Conservation (phyloP, 176 grass and related monocot genomes). For the Musa acuminata region DNA sequence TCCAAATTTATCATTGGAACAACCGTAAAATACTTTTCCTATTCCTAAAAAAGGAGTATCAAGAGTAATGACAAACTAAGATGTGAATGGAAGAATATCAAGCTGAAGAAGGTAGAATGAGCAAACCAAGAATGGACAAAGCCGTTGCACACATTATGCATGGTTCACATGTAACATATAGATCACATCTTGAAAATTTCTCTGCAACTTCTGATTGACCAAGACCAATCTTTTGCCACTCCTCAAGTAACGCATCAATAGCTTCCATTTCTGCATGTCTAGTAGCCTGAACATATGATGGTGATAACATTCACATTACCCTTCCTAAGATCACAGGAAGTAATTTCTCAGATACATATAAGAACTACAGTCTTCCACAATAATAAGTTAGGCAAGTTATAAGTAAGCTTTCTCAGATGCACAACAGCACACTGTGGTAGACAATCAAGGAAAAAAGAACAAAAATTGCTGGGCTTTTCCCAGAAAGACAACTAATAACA, state of each 20-base stretch:
- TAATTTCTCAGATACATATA: background rate
- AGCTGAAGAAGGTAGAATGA: constrained; percentile 4
- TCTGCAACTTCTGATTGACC: constrained; percentile 47
- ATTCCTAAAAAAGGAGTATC: constrained; percentile 48
- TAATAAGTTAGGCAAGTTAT: too few species aligned
- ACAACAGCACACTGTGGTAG: too few species aligned
- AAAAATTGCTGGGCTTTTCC: background rate
- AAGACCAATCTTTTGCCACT: constrained; percentile 70
- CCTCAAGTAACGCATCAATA: constrained; percentile 56
- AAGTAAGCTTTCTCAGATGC: too few species aligned
- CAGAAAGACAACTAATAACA: background rate
- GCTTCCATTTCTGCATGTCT: constrained; percentile 99
- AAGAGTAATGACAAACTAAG: constrained; percentile 12
- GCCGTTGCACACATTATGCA: constrained; percentile 86
- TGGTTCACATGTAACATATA: constrained; percentile 89
- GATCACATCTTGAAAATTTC: constrained; percentile 61
- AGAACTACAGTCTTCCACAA: background rate
- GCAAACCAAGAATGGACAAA: constrained; percentile 75
- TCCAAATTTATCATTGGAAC: constrained; percentile 86
- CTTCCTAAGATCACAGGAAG: background rate
- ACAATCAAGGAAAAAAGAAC: too few species aligned
- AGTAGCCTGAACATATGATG: constrained; percentile 45
- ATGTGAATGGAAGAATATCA: background rate
- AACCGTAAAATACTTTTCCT: constrained; percentile 72
- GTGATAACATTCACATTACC: background rate